Base-by-base conservation (phyloP, 805 yeast species). In the Suhomyces sp. region DNA sequence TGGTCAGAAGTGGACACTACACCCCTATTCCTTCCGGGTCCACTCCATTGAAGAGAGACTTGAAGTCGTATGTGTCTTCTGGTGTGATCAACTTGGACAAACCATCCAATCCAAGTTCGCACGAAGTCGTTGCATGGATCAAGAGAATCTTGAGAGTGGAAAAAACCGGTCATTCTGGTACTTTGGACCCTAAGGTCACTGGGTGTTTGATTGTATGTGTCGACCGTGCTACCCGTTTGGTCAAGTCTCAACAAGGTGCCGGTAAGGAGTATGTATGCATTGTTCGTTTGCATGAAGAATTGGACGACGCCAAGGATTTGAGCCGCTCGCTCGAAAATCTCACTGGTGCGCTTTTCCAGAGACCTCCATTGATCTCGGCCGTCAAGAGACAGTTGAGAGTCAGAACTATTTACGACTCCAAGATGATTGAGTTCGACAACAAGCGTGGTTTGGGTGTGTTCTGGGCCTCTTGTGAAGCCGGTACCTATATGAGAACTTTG, bases 381-480 rank as follows among this genome's bases (percentile, higher is more conserved):
- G 99, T 94, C 70, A 94, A 94, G 81, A 88, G 99, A 81, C 99
- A 94, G 79, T 82, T 94, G 73, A 89, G 99, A 81, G 97, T 94
- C 57, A 85, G 99, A 76, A 94, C 97, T 58, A 92, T 94, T 68
- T 94, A 94, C 74, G 98, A 94, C 69, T 89, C 97, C 57, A 91
- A 93, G 60, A 80, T 94, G 69, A 84, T 94, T 65, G 99, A 94
- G 76, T 94, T 94, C 67, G 99, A 92, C 77, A 88, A 91, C 75
- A 92, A 94, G 76, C 87, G 98, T 75, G 93, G 94, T 63, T 81
- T 94, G 57, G 96, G 96, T 78, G 98, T 94, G 33, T 94, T 94
- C 79, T 94, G 99, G 99, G 99, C 98, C 54, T 88, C 96, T 41
- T 94, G 99, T 82, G 99, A 94, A 80, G 99, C 99, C 56, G 99